Evolutionary conservation across 345 rosid species (phyloP), one percentile per base, ranked within the genome.

Genomic region (Punica granatum): DNA sequence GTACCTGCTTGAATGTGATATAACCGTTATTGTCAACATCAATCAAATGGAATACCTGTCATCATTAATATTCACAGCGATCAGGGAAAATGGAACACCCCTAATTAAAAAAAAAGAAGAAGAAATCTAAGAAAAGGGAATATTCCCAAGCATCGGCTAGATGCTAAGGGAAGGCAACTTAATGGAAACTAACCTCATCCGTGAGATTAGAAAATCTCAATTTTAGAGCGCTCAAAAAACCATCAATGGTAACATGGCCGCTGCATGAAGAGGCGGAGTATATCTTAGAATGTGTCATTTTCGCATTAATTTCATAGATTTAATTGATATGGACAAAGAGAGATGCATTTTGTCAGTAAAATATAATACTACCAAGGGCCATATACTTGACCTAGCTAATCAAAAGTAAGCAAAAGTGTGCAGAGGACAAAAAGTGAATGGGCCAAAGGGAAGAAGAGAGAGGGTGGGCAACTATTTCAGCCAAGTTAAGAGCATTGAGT

Each of bases 1-100:
- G 34, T 80, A 94, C 99, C 96, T 89, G 95, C 79, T 85, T 91
- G 79, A 89, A 94, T 73, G 93, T 85, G 80, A 89, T 88, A 56
- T 87, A 80, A 63, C 92, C 96, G 3, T 48, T 70, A 75, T 84
- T 88, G 75, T 91, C 97, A 41, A 84, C 82, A 72, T 94, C 99
- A 64, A 94, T 53, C 83, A 94, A 89, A 56, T 82, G 81, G 63
- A 94, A 94, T 65, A 94, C 81, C 97, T 94, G 81, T 70, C 86
- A 32, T 48, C 68, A 33, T 53, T 31, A 41, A 53, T 51, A 43
- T 1, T 15, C 12, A 26, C 37, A 54, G 37, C 33, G 49, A 44
- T 12, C 63, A 67, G 58, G 39, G 70, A 11, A 44, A 25, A 31
- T 26, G 12, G 36, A n/a, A 48, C 14, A 31, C 19, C 1, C 28